phyloP scores from a whole-genome alignment of 352 stramenopile species.

The Blastocystis sp. region DNA sequence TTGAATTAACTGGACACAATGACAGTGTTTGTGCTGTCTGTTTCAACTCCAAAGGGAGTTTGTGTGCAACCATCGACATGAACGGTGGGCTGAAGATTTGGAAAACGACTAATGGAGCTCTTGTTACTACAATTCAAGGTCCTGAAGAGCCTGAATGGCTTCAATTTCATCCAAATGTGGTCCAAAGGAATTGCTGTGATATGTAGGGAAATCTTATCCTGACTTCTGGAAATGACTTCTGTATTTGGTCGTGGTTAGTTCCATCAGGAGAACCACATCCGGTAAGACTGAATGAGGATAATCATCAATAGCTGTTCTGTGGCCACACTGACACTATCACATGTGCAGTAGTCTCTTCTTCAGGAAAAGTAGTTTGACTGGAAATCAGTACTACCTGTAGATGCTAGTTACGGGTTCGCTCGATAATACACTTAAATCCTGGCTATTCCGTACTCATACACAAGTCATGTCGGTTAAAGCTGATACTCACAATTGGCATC shows the following conservation, averaged over 20 bases:
- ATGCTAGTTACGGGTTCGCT: conserved; percentile 61
- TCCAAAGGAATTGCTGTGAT: not conserved
- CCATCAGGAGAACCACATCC: not conserved
- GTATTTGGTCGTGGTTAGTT: conserved; percentile 22
- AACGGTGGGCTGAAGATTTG: conserved; percentile 23
- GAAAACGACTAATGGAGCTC: not conserved
- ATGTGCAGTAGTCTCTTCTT: not conserved
- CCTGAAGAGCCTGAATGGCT: conserved; percentile 53
- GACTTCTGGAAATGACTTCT: conserved; percentile 41
- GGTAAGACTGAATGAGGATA: not conserved
- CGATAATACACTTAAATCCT: conserved; percentile 57
- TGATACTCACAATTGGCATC: conserved; percentile 23
- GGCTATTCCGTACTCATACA: not conserved
- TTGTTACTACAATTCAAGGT: conserved; percentile 6
- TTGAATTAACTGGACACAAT: not conserved
- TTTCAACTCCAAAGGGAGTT: conserved; percentile 1
- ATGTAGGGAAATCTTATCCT: conserved; percentile 15
- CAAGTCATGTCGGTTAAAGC: conserved; percentile 11
- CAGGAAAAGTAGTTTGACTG: conserved; percentile 18
- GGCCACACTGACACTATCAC: conserved; percentile 52
- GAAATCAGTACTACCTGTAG: not conserved
- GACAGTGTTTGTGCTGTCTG: conserved; percentile 46
- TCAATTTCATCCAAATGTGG: conserved; percentile 37
- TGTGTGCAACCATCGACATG: conserved; percentile 51
- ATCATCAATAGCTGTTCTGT: not conserved